A percentile compares a stretch with the other conserved stretches of the same genome.
phyloP scores from a whole-genome alignment of 805 yeast genomes.

The Teunomyces gatunensis region DNA sequence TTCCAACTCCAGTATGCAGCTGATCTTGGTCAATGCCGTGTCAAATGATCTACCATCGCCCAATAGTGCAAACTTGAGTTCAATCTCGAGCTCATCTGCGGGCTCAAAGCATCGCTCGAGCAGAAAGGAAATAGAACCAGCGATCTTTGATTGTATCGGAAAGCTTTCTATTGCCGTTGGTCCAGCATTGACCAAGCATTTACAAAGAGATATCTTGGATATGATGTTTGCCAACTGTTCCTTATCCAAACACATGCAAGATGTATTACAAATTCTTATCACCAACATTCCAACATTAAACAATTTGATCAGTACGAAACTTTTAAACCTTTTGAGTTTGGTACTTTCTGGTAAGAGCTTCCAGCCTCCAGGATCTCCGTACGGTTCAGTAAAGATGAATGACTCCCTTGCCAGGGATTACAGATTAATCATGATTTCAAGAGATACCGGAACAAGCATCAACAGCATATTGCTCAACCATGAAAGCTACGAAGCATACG shows the following conservation, averaged over 20 bases:
- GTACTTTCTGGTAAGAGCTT: conserved; percentile 80
- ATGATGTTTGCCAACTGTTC: conserved; percentile 75
- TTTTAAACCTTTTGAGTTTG: conserved; percentile 67
- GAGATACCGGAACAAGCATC: conserved; percentile 57
- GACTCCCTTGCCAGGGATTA: conserved; percentile 70
- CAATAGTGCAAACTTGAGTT: conserved; percentile 16
- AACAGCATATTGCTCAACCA: conserved; percentile 30
- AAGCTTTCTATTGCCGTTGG: conserved; percentile 87
- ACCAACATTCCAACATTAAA: conserved; percentile 78
- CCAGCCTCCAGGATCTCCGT: conserved; percentile 84
- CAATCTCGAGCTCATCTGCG: conserved; percentile 26
- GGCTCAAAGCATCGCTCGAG: conserved; percentile 52
- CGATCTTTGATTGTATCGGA: conserved; percentile 85
- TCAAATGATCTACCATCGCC: conserved; percentile 19
- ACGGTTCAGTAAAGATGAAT: conserved; percentile 56
- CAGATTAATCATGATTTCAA: conserved; percentile 67
- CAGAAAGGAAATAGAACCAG: conserved; percentile 75
- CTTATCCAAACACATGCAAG: conserved; percentile 77
- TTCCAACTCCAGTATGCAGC: conserved; percentile 35
- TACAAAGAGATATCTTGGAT: conserved; percentile 77
- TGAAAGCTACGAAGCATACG: conserved; percentile 33
- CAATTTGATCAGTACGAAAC: conserved; percentile 64
- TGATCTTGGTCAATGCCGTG: conserved; percentile 40
- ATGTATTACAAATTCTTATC: conserved; percentile 65
- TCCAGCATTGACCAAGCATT: conserved; percentile 85